Evolutionary conservation across 192 early-diverging fungal species (phyloP), one percentile per base, ranked within the genome.

Genomic region (Pilaira anomala): DNA sequence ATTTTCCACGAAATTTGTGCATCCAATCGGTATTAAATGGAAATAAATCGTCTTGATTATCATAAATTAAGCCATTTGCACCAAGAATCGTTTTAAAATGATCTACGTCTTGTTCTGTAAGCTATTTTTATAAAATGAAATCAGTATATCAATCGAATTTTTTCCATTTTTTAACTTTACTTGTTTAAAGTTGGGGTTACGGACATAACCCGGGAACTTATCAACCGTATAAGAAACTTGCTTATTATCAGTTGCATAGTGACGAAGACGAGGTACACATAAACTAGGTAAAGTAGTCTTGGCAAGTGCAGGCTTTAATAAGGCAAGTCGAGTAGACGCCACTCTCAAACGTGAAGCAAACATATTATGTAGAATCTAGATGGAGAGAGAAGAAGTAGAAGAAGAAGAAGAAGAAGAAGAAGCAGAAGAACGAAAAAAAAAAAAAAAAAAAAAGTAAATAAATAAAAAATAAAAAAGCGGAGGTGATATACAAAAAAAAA

Each of bases 1-100:
- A 90, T 54, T 82, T 76, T 13, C 96, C 96, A 19, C 88, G 79
- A 77, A 93, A 99, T 78, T 97, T 96, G 67, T 83, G 82, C 84
- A 99, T 87, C 95, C 95, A 99, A 76, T 99, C 97, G 49, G 76
- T 80, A 66, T 93, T 93, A 69, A 84, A 93, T 3, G 76, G 69
- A 22, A 80, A 72, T 7, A 93, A 75, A 52, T 93, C 89, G 28
- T 79, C 78, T 22, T 77, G 77, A 16, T 76, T 75, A 24, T 76
- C 76, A 33, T 80, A 69, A 13, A 80, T 68, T 29, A 85, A 49
- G 8, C 73, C 67, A 12, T 59, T 71, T 6, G 75, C 66, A 14
- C 69, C 58, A 16, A 86, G 64, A 52, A 87, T 68, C 2, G 75
- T 77, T 44, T 80, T 76, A 62, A 93, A 90, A 65, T 77, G 76